phyloP scores from a whole-genome alignment of 2,329 filamentous ascomycete species.

The Aspergillus fumigatiaffinis region DNA sequence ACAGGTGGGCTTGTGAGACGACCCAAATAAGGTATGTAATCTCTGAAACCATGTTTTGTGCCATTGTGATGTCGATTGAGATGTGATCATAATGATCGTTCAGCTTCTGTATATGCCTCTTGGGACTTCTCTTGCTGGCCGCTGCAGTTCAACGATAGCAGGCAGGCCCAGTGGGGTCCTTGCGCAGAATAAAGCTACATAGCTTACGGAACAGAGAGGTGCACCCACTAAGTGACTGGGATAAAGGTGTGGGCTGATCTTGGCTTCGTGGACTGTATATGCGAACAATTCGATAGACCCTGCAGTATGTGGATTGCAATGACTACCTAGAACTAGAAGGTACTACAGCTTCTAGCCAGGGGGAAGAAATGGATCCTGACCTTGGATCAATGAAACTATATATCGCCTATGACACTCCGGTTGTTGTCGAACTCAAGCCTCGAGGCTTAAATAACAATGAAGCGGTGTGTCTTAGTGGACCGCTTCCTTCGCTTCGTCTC shows the following conservation, averaged over 20 bases:
- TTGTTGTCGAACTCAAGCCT: not conserved
- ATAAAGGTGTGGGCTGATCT: not conserved
- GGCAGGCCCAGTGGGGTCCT: not conserved
- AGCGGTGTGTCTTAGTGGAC: conserved; percentile 1
- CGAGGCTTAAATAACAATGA: not conserved
- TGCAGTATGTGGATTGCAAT: not conserved
- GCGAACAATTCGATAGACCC: not conserved
- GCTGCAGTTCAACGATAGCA: not conserved
- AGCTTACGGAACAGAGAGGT: not conserved
- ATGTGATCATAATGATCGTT: not conserved
- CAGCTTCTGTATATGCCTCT: not conserved
- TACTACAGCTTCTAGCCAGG: not conserved
- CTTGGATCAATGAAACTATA: not conserved
- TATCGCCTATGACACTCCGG: not conserved
- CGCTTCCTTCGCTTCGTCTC: no score
- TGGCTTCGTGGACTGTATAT: not conserved
- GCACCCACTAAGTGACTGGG: not conserved
- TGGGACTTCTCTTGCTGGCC: no score
- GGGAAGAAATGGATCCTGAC: not conserved
- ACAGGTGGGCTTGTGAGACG: no score
- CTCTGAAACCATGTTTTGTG: not conserved
- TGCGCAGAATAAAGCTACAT: not conserved
- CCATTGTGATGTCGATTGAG: not conserved
- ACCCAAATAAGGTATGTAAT: not conserved
- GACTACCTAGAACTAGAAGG: not conserved